A percentile compares a stretch with the other conserved stretches of the same genome.
Conservation (phyloP, 1,139 yeast genomes). For the Magnusiomyces tetraspermus region DNA sequence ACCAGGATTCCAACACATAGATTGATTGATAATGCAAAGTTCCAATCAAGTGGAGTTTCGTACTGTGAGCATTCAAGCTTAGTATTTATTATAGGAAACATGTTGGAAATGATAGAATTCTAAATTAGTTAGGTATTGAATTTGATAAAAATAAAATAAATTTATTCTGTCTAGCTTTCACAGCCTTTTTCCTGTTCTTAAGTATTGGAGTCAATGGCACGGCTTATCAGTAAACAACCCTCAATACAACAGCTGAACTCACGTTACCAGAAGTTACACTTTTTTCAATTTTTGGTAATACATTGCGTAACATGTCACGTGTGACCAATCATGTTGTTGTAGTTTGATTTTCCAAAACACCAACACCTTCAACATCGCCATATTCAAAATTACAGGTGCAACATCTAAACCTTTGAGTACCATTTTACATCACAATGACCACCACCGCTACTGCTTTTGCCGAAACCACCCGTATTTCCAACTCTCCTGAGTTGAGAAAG, state of each 20-base stretch:
- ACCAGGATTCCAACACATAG: slow-evolving; percentile 59
- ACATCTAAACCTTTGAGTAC: not conserved
- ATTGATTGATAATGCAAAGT: slow-evolving; percentile 42
- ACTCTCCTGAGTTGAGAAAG: slow-evolving; percentile 51
- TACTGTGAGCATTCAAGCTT: slow-evolving; percentile 7
- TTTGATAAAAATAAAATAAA: not conserved
- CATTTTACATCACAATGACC: slow-evolving; percentile 34
- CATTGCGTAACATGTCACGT: too few relatives aligned
- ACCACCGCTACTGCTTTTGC: slow-evolving; percentile 78
- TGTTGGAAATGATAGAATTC: too few relatives aligned
- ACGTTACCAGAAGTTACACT: too few relatives aligned
- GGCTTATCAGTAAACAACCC: too few relatives aligned
- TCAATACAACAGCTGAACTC: too few relatives aligned
- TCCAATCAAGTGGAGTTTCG: slow-evolving; percentile 19
- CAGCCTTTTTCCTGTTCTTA: too few relatives aligned
- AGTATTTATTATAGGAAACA: not conserved
- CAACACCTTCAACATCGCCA: not conserved
- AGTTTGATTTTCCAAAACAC: not conserved
- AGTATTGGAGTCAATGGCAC: too few relatives aligned
- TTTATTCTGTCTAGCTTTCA: not conserved
- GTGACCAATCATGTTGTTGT: not conserved
- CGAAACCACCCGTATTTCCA: slow-evolving; percentile 64
- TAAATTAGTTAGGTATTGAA: too few relatives aligned
- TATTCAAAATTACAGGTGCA: not conserved
- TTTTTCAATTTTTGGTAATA: too few relatives aligned